Base-by-base conservation (phyloP, 345 rosid species). In the Eucalyptus pauciflora region DNA sequence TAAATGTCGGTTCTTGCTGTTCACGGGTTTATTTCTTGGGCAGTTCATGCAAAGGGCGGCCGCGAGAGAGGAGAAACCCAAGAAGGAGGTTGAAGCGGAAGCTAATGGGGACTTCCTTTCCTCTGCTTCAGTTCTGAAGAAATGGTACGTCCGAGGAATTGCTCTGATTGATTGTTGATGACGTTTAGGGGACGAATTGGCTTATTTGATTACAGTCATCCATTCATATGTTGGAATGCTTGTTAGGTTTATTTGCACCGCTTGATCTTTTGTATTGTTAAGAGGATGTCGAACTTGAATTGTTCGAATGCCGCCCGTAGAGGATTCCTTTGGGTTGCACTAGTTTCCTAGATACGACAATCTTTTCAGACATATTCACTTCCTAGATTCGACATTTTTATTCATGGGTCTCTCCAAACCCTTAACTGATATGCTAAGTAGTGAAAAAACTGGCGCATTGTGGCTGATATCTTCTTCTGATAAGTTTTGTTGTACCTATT, bases 21-120 rank as follows among this genome's bases (percentile, higher is more conserved):
- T 89, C 5, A 37, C 88, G 60, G 85, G 29, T 41, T 76, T 4
- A 11, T 41, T 41, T 80, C 45, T 64, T 89, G 4, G 41, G 88
- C 92, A 96, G 99, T 97, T 97, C 91, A 96, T 97, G 99, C 98
- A 97, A 93, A 94, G 97, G 91, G 96, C 95, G 86, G 92, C 94
- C 91, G 56, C 52, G 92, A 95, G 91, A 86, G 96, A 92, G 90
- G 99, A 93, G 92, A 95, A 93, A 90, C 60, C 90, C 90, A 93
- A 92, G 91, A 92, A 87, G 90, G 95, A 92, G 91, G 95, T 90
- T 90, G 97, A 94, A 88, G 96, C 92, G 88, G 91, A 93, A 71
- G 94, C 95, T 87, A 92, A 91, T 46, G 96, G 92, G 89, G 92
- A 67, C 91, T 94, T 95, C 87, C 87, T 88, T 88, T 89, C 93